Conservation (phyloP, 306 rosid genomes). For the Delonix regia region DNA sequence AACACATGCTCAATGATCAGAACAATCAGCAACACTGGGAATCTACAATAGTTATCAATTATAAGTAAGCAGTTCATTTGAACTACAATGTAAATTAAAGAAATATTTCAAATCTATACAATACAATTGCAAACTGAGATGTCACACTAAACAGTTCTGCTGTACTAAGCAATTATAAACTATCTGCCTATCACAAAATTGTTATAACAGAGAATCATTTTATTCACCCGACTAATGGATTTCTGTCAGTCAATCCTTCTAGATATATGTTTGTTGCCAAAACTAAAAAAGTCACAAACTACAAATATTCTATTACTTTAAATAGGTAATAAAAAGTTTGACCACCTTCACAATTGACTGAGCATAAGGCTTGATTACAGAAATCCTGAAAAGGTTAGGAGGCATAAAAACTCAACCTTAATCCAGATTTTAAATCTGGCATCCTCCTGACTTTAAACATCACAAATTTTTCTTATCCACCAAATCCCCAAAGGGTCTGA, state of each 20-base stretch:
- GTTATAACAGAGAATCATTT: neutral
- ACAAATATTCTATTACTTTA: neutral
- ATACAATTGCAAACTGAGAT: neutral
- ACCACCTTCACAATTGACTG: neutral
- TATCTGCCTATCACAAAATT: neutral
- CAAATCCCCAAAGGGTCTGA: neutral
- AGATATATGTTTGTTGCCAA: neutral
- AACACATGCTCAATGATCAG: constrained; percentile 27
- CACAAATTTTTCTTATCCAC: neutral
- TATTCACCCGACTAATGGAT: neutral
- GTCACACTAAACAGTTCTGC: neutral
- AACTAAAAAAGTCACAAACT: neutral
- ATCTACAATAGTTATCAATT: neutral
- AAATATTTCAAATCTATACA: neutral
- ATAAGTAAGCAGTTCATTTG: neutral
- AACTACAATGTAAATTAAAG: neutral
- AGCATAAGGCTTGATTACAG: neutral
- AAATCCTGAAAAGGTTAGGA: neutral
- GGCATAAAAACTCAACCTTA: neutral
- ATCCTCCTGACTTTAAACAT: neutral
- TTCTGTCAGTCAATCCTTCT: neutral
- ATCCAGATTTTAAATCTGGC: neutral
- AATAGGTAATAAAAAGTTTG: neutral
- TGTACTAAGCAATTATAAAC: neutral
- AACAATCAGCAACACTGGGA: constrained; percentile 26